phyloP scores from a whole-genome alignment of 305 asterid genomes.

The Solanum chacoense region DNA sequence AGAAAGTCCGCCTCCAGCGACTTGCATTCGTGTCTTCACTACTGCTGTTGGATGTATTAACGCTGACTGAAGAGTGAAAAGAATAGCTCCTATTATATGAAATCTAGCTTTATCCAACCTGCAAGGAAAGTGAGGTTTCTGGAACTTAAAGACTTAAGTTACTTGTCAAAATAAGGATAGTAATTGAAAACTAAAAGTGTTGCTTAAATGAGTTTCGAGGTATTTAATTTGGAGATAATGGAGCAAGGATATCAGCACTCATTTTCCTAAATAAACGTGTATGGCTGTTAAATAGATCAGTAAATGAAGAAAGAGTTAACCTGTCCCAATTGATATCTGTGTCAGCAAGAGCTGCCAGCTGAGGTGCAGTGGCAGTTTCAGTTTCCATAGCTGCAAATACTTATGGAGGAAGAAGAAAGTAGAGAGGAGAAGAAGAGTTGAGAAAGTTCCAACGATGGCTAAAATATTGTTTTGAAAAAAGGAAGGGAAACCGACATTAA shows the following conservation, averaged over 20 bases:
- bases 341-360: slow-evolving; percentile 65
- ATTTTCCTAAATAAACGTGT: too few relatives aligned
- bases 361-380: slow-evolving; percentile 32
- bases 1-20: slow-evolving; percentile 49
- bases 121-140: slow-evolving; percentile 3
- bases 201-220: background rate
- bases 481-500: background rate
- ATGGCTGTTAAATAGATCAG: too few relatives aligned
- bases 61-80: slow-evolving; percentile 74
- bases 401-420: background rate
- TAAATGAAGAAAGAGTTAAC: slow-evolving; percentile 6
- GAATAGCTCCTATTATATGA: slow-evolving; percentile 77
- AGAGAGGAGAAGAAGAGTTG: background rate
- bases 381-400: slow-evolving; percentile 35
- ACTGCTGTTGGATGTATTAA: slow-evolving; percentile 85
- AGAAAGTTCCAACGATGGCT: background rate
- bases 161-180: background rate
- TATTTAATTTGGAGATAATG: too few relatives aligned
- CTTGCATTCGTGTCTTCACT: slow-evolving; percentile 92
- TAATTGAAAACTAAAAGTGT: background rate
- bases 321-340: slow-evolving; percentile 89
- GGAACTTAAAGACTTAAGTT: background rate
- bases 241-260: too few relatives aligned
- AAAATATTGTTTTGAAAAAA: background rate
- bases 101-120: slow-evolving; percentile 86